phyloP scores from a whole-genome alignment of 306 rosid species.

The Mucuna pruriens region DNA sequence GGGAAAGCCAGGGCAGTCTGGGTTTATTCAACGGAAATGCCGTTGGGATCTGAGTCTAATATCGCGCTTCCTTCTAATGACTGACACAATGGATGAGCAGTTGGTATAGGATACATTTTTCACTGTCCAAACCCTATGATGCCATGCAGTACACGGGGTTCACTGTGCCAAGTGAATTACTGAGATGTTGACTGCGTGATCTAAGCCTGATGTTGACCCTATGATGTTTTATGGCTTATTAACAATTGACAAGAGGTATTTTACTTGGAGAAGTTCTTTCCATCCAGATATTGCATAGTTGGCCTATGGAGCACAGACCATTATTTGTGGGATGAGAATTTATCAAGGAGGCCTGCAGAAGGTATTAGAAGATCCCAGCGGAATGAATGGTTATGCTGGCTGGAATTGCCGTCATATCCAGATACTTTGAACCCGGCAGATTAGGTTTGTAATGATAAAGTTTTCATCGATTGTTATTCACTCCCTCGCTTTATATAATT shows the following conservation, averaged over 20 bases:
- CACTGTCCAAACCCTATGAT: conserved; percentile 80
- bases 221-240: conserved; percentile 98
- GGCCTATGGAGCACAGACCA: conserved; percentile 80
- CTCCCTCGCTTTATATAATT: conserved; percentile 88
- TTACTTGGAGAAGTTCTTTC: conserved; percentile 75
- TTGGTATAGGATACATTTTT: conserved; percentile 84
- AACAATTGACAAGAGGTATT: conserved; percentile 91
- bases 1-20: conserved; percentile 74
- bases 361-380: conserved; percentile 89
- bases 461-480: conserved; percentile 83
- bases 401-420: conserved; percentile 87
- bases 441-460: conserved; percentile 87
- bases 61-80: conserved; percentile 58
- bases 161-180: conserved; percentile 96
- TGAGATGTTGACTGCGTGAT: conserved; percentile 90
- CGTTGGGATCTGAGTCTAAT: conserved; percentile 84
- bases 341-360: conserved; percentile 70
- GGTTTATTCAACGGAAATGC: conserved; percentile 98
- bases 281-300: too few species aligned
- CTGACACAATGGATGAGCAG: conserved; percentile 95
- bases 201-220: conserved; percentile 84
- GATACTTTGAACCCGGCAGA: conserved; percentile 77
- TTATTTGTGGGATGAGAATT: conserved; percentile 81
- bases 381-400: conserved; percentile 98
- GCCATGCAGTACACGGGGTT: conserved; percentile 88